These are phyloP conservation scores for Dryadomyces quercus-mongolicae DNA, from an alignment of 2,329 filamentous ascomycete species.

Conservation along the genomic window DNA sequence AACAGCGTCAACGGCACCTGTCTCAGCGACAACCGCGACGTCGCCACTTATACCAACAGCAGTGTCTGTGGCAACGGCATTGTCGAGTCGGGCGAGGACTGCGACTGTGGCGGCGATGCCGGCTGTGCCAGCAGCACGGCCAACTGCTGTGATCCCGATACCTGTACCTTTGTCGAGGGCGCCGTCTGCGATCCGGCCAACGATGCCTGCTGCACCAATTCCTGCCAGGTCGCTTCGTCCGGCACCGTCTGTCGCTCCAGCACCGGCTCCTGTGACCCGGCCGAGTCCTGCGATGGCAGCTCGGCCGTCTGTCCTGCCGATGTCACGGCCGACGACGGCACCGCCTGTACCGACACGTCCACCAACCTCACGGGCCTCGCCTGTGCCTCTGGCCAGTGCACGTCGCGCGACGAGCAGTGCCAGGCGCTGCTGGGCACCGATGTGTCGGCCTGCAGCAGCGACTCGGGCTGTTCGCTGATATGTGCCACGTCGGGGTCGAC, in stretches of 20 bases:
- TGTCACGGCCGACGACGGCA: constrained; percentile 54
- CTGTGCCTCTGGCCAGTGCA: constrained; percentile 91
- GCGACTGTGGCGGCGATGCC: constrained; percentile 74
- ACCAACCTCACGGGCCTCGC: constrained; percentile 46
- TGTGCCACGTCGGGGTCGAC: constrained; percentile 40
- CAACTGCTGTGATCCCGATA: constrained; percentile 69
- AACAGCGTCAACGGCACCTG: constrained; percentile 67
- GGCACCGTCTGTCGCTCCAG: constrained; percentile 68
- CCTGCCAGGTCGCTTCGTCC: constrained; percentile 55
- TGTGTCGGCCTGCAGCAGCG: constrained; percentile 52
- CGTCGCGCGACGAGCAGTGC: constrained; percentile 82
- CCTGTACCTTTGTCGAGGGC: constrained; percentile 68
- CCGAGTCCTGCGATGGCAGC: constrained; percentile 69
- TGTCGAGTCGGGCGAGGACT: constrained; percentile 87
- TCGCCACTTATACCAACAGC: constrained; percentile 62
- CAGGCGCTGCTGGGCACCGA: constrained; percentile 63
- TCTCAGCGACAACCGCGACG: constrained; percentile 72
- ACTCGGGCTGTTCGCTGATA: constrained; percentile 59
- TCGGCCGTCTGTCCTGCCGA: constrained; percentile 65
- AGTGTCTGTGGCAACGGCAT: constrained; percentile 94
- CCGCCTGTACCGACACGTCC: constrained; percentile 54
- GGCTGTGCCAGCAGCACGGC: constrained; percentile 55
- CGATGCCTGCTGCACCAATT: constrained; percentile 63
- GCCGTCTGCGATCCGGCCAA: constrained; percentile 73
- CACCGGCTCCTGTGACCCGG: constrained; percentile 71